Percentiles rank a stretch among this genome's conserved stretches.
Evolutionary conservation across 2,329 filamentous ascomycete species (phyloP).

Genomic region (Ilyonectria mors-panacis): DNA sequence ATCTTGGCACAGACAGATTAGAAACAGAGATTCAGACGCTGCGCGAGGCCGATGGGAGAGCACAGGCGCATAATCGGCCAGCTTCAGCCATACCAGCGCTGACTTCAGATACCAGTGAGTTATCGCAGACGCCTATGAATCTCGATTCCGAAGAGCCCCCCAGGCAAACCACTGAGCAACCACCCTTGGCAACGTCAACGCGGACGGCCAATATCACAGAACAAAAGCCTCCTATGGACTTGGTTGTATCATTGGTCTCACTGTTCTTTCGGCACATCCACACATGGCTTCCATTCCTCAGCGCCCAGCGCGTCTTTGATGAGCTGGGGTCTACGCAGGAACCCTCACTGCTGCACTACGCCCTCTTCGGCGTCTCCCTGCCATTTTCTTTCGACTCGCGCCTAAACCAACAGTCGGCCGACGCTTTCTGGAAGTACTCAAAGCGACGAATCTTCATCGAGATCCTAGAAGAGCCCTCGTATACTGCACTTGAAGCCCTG

Average conservation of each 20-base stretch:
- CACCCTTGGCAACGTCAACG: slow-evolving; percentile 4
- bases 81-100: too few species aligned
- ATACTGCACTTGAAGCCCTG: slow-evolving; percentile 20
- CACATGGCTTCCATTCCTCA: slow-evolving; percentile 26
- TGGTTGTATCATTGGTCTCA: slow-evolving; percentile 13
- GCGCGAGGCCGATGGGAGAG: too few species aligned
- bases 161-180: background rate
- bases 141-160: background rate
- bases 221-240: slow-evolving; percentile 12
- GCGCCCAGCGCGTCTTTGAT: slow-evolving; percentile 10
- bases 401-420: slow-evolving; percentile 4
- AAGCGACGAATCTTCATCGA: slow-evolving; percentile 26
- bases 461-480: slow-evolving; percentile 26
- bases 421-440: slow-evolving; percentile 31
- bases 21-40: too few species aligned
- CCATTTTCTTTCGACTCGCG: slow-evolving; percentile 21
- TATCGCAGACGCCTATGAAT: background rate
- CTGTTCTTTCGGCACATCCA: slow-evolving; percentile 25
- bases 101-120: too few species aligned
- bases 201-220: slow-evolving; percentile 13
- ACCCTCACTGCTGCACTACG: slow-evolving; percentile 8
- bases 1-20: too few species aligned
- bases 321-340: slow-evolving; percentile 12
- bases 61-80: too few species aligned
- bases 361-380: slow-evolving; percentile 21